Percentiles rank a stretch among this genome's conserved stretches.
These are phyloP conservation scores for Debaryomyces singareniensis DNA, from an alignment of 1,139 yeast genomes.

Conservation along the genomic window DNA sequence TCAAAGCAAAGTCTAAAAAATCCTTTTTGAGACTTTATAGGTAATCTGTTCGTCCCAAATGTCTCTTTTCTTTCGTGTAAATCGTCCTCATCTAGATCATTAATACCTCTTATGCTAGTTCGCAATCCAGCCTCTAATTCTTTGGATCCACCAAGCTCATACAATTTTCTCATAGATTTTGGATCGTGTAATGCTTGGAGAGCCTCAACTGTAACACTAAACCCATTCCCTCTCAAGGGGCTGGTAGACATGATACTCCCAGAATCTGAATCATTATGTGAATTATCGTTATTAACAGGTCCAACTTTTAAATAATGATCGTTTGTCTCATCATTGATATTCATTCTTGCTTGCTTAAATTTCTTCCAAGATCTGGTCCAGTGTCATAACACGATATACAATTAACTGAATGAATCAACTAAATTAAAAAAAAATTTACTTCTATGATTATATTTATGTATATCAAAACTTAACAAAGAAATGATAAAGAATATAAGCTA, in stretches of 20 bases:
- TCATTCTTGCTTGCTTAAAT: too few relatives aligned
- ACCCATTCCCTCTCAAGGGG: slow-evolving; percentile 3
- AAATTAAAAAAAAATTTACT: too few relatives aligned
- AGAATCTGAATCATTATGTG: slow-evolving; percentile 3
- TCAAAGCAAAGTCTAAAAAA: slow-evolving; percentile 67
- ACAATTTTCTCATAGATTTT: slow-evolving; percentile 36
- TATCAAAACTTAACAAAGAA: too few relatives aligned
- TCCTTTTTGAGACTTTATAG: slow-evolving; percentile 61
- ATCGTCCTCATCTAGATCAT: slow-evolving; percentile 21
- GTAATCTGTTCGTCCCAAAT: slow-evolving; percentile 69
- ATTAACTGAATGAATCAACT: too few relatives aligned
- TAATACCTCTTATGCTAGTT: slow-evolving; percentile 41
- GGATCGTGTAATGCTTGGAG: slow-evolving; percentile 42
- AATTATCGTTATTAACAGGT: background rate
- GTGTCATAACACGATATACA: too few relatives aligned
- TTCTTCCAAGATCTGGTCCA: too few relatives aligned
- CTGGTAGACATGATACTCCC: slow-evolving; percentile 2
- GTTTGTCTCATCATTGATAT: background rate
- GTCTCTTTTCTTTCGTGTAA: slow-evolving; percentile 27
- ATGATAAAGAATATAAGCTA: too few relatives aligned
- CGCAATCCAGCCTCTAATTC: slow-evolving; percentile 21
- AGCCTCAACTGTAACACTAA: background rate
- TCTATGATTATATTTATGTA: too few relatives aligned
- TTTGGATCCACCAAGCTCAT: slow-evolving; percentile 38
- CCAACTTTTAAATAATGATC: background rate